phyloP scores from a whole-genome alignment of 2,329 filamentous ascomycete species.

The Diaporthe capsici region DNA sequence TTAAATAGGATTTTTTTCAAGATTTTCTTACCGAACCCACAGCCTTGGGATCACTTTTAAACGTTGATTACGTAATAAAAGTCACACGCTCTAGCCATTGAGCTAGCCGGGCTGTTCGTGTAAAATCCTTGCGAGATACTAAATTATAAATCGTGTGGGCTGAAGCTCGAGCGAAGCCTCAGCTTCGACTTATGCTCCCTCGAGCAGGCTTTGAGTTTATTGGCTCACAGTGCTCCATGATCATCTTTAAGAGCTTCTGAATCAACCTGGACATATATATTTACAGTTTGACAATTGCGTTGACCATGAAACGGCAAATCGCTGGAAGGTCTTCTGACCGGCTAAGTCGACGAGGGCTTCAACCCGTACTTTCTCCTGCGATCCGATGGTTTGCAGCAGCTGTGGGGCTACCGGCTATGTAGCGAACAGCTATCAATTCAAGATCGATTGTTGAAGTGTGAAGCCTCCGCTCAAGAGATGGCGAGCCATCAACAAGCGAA shows the following conservation, averaged over 20 bases:
- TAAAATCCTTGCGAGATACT: background rate
- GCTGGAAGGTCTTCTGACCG: background rate
- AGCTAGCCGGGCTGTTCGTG: background rate
- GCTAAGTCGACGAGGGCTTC: background rate
- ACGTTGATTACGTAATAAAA: no score
- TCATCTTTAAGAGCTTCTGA: background rate
- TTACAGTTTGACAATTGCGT: background rate
- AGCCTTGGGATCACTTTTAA: no score
- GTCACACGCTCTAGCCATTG: no score
- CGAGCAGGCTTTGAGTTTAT: background rate
- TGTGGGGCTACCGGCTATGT: background rate
- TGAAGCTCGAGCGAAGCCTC: background rate
- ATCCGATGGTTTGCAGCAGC: background rate
- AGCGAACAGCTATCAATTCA: background rate
- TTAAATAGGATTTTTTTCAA: no score
- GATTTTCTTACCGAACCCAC: no score
- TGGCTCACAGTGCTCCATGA: background rate
- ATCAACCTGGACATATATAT: background rate
- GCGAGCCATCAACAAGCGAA: background rate
- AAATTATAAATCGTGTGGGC: background rate
- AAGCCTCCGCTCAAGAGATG: background rate
- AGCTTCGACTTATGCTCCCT: background rate
- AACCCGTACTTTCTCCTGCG: background rate
- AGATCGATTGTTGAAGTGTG: background rate
- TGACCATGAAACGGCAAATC: background rate